Percentiles rank a stretch among this genome's conserved stretches.
These are phyloP conservation scores for Micromonas pusilla DNA, from an alignment of 139 green algal genomes.

Conservation along the genomic window DNA sequence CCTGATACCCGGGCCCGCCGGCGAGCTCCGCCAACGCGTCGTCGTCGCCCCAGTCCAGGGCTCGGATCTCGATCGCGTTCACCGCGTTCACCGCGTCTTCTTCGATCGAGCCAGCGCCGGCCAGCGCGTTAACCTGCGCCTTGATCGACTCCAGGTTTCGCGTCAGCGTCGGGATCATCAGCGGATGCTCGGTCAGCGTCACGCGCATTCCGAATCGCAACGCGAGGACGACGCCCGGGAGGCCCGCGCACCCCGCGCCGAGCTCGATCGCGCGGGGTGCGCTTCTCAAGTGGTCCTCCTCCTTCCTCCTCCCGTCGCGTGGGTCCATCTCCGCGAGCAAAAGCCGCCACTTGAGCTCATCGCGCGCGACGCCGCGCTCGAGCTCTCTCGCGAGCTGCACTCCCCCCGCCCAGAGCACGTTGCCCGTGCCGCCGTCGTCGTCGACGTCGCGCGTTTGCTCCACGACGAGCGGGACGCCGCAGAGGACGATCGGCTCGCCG, in stretches of 20 bases:
- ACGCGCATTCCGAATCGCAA: background rate
- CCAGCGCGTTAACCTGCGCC: background rate
- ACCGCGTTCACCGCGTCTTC: background rate
- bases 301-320: background rate
- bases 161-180: background rate
- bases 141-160: background rate
- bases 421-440: no score
- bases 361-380: background rate
- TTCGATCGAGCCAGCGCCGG: no score
- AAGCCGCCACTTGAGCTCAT: background rate
- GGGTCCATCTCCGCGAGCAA: background rate
- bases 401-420: background rate
- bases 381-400: background rate
- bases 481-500: background rate
- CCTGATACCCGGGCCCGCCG: background rate
- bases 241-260: background rate
- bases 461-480: background rate
- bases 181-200: background rate
- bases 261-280: background rate
- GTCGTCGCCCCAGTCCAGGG: background rate
- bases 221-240: background rate
- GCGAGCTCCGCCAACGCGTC: background rate
- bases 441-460: background rate
- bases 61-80: background rate
- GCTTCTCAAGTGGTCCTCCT: background rate